These are phyloP conservation scores for Sclerotinia nivalis DNA, from an alignment of 2,329 filamentous ascomycete species.

Conservation along the genomic window DNA sequence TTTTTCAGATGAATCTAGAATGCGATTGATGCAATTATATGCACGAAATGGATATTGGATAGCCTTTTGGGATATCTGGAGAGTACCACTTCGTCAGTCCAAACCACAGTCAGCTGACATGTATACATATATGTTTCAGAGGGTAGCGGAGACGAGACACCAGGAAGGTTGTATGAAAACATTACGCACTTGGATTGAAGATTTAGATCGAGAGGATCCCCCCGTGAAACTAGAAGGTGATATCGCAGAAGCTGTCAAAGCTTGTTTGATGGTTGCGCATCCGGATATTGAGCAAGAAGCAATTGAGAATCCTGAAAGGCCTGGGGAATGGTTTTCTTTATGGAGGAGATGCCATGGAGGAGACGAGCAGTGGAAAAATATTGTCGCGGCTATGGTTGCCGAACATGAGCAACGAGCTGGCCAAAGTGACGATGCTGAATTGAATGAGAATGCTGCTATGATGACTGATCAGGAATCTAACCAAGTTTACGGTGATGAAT, in stretches of 20 bases:
- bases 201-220: slow-evolving; percentile 59
- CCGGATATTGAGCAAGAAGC: slow-evolving; percentile 41
- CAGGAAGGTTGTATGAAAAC: slow-evolving; percentile 49
- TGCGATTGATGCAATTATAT: slow-evolving; percentile 50
- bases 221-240: slow-evolving; percentile 48
- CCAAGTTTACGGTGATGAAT: neutral
- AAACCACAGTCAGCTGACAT: slow-evolving; percentile 51
- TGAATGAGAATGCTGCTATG: slow-evolving; percentile 8
- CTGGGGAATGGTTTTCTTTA: slow-evolving; percentile 30
- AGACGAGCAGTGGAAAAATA: neutral
- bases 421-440: neutral
- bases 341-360: slow-evolving; percentile 28
- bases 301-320: slow-evolving; percentile 20
- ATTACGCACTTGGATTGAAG: slow-evolving; percentile 55
- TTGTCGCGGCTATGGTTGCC: neutral
- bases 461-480: neutral
- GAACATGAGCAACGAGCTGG: slow-evolving; percentile 4
- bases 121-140: slow-evolving; percentile 56
- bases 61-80: slow-evolving; percentile 62
- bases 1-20: slow-evolving; percentile 44
- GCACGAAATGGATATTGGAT: slow-evolving; percentile 52
- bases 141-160: slow-evolving; percentile 49
- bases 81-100: slow-evolving; percentile 53
- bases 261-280: slow-evolving; percentile 58
- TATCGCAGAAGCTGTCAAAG: slow-evolving; percentile 52